These are phyloP conservation scores for Trametes cubensis DNA, from an alignment of 768 basidiomycete species.

Conservation along the genomic window DNA sequence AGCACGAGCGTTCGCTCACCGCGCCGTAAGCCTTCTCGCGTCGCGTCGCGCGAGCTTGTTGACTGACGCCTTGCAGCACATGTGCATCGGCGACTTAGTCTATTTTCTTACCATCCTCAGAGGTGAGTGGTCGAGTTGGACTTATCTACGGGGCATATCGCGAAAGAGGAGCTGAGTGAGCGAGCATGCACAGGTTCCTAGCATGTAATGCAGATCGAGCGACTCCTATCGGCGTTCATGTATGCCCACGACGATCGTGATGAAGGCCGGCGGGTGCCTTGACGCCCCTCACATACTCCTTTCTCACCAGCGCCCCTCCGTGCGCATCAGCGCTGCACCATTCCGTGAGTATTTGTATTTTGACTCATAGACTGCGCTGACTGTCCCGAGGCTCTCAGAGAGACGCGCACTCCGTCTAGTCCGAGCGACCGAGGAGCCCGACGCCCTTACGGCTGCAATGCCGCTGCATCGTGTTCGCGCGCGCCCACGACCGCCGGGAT, in stretches of 20 bases:
- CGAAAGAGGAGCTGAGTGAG: not conserved
- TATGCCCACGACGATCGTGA: not conserved
- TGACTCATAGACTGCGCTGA: too few species aligned
- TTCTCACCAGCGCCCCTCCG: not conserved
- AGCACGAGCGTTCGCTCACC: too few species aligned
- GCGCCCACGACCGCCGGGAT: constrained; percentile 9
- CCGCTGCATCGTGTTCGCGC: not conserved
- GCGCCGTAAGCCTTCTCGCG: too few species aligned
- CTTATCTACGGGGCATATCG: too few species aligned
- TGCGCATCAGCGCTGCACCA: not conserved
- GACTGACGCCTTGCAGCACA: too few species aligned
- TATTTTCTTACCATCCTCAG: too few species aligned
- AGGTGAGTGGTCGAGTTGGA: not conserved
- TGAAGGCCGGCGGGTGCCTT: constrained; percentile 7
- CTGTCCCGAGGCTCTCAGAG: too few species aligned
- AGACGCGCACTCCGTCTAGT: not conserved
- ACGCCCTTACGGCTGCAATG: not conserved
- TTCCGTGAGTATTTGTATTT: too few species aligned
- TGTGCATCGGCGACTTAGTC: too few species aligned
- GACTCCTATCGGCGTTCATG: constrained; percentile 6
- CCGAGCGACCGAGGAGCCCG: not conserved
- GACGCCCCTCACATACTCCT: not conserved
- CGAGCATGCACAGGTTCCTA: not conserved
- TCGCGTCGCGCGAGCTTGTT: too few species aligned
- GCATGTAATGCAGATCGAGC: constrained; percentile 9